Base-by-base conservation (phyloP, 208 protist genomes). In the Herpetomonas samuelpessoai region DNA sequence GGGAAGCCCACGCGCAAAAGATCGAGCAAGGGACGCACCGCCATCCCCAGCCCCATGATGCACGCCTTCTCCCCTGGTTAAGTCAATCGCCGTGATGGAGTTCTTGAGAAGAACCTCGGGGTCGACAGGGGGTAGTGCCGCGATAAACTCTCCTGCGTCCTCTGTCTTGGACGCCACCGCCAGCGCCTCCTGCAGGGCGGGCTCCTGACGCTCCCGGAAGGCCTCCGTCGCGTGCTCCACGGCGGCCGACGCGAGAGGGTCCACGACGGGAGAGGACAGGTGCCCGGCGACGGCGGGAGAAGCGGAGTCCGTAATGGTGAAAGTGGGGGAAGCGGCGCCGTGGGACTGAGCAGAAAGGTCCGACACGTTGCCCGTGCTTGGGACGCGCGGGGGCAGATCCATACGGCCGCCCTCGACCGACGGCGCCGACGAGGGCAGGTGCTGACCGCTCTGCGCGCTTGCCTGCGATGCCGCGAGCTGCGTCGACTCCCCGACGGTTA, bases 61-160 rank as follows among this genome's bases (percentile, higher is more conserved):
- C n/a, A n/a, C n/a, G n/a, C n/a, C n/a, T n/a, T n/a, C n/a, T n/a
- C n/a, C n/a, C n/a, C n/a, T n/a, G n/a, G n/a, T n/a, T n/a, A n/a
- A n/a, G n/a, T n/a, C n/a, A 14, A 41, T 41, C 16, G 7, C 10
- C 18, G 51, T 47, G 38, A 24, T 26, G 22, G 3, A 25, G 54
- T 59, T 45, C 26, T 48, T 48, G 10, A 24, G 4, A 9, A 10
- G 18, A 3, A 4, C 16, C 44, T 48, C 16, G 9, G 44, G 44
- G 16, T 24, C 44, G 44, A 22, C 44, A 19, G 44, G 19, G 16
- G 44, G 44, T 19, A 48, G 44, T 3, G 44, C 44, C 44, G 44
- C 44, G 44, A 48, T 3, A 19, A 48, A 48, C 44, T 48, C 44
- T 4, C 9, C 44, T 19, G 44, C 44, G 44, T 48, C 44, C 44